Conservation (phyloP, 1,139 yeast genomes). For the Schwanniomyces etchellsii region DNA sequence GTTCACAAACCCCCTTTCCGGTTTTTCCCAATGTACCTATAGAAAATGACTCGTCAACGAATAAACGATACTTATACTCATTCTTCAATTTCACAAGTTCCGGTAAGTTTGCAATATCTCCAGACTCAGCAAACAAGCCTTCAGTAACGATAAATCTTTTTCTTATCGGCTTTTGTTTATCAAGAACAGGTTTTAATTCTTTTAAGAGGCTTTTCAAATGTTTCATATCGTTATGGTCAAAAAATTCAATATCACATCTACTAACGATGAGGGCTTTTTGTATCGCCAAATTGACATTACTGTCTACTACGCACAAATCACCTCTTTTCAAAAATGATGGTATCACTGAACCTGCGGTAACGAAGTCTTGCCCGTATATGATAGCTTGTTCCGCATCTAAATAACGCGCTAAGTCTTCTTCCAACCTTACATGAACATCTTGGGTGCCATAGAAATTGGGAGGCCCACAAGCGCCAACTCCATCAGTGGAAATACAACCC, state of each 20-base stretch:
- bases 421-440: constrained; percentile 81
- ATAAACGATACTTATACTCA: constrained; percentile 76
- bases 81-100: constrained; percentile 69
- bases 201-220: constrained; percentile 68
- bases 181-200: constrained; percentile 58
- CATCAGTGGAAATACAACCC: constrained; percentile 58
- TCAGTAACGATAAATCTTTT: constrained; percentile 90
- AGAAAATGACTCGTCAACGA: constrained; percentile 83
- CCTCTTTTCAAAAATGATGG: constrained; percentile 96
- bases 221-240: constrained; percentile 81
- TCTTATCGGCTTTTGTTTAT: constrained; percentile 66
- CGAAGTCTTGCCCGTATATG: constrained; percentile 88
- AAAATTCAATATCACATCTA: constrained; percentile 81
- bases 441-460: constrained; percentile 97
- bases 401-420: constrained; percentile 67
- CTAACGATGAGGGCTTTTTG: constrained; percentile 87
- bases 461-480: constrained; percentile 99
- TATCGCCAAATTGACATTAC: constrained; percentile 67
- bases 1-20: constrained; percentile 85
- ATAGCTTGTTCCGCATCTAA: constrained; percentile 76
- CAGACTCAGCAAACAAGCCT: constrained; percentile 76
- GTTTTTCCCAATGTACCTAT: constrained; percentile 79
- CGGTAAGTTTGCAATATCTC: constrained; percentile 74
- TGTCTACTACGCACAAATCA: constrained; percentile 84
- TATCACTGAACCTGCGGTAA: constrained; percentile 90